Percentiles rank a stretch among this genome's conserved stretches.
Conservation (phyloP, 208 protist genomes). For the Strigomonas culicis region DNA sequence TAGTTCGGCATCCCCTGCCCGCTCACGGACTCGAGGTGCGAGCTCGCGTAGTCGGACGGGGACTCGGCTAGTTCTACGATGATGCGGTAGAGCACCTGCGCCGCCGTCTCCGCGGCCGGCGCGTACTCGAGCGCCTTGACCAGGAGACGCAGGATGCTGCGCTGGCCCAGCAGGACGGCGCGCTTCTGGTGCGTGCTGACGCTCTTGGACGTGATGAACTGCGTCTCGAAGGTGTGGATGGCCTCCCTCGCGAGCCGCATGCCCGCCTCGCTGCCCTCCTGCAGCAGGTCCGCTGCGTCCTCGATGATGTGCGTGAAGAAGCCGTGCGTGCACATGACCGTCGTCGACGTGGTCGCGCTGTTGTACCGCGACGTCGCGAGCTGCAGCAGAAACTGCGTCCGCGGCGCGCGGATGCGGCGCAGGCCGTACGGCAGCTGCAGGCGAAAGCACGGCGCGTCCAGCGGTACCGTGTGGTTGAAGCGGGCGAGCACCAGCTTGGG, state of each 20-base stretch:
- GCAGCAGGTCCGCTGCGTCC: conserved; percentile 80
- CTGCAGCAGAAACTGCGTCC: conserved; percentile 65
- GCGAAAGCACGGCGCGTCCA: conserved; percentile 70
- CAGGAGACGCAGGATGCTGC: conserved; percentile 78
- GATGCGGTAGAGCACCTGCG: conserved; percentile 59
- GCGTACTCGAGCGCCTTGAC: conserved; percentile 74
- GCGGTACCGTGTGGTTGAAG: conserved; percentile 61
- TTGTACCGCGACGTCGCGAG: conserved; percentile 40
- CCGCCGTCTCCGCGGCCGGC: conserved; percentile 50
- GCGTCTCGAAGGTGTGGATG: conserved; percentile 53
- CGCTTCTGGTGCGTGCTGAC: conserved; percentile 57
- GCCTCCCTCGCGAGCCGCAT: conserved; percentile 35
- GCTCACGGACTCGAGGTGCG: conserved; percentile 61
- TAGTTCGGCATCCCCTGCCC: conserved; percentile 88
- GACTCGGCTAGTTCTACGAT: conserved; percentile 73
- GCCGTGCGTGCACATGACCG: conserved; percentile 69
- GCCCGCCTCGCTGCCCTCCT: conserved; percentile 66
- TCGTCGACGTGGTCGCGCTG: conserved; percentile 24
- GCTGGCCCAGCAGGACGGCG: conserved; percentile 63
- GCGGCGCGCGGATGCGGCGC: conserved; percentile 58
- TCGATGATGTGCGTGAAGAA: conserved; percentile 80
- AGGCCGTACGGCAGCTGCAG: conserved; percentile 76
- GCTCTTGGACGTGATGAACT: conserved; percentile 49
- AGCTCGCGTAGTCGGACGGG: conserved; percentile 75
- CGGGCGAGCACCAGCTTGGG: conserved; percentile 68